Evolutionary conservation across 2,329 filamentous ascomycete species (phyloP).

Genomic region (Colletotrichum sp.): DNA sequence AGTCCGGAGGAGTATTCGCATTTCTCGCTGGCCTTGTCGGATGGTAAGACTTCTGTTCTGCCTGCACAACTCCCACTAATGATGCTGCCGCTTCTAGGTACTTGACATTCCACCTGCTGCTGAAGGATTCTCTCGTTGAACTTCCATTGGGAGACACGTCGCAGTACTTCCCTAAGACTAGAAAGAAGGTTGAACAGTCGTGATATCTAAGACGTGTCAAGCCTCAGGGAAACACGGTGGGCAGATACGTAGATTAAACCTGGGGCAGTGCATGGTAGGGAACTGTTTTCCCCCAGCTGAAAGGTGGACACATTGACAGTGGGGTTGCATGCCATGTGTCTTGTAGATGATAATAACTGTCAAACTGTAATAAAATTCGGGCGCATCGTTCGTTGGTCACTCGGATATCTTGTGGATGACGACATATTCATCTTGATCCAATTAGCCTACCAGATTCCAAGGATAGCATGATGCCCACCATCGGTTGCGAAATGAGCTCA

Average conservation of each 20-base stretch:
- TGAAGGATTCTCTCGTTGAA: constrained; percentile 28
- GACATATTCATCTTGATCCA: neutral
- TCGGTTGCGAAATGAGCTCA: neutral
- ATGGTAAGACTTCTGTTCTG: constrained; percentile 21
- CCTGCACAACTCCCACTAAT: neutral
- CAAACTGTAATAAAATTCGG: neutral
- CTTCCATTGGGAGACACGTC: constrained; percentile 29
- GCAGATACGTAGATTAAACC: neutral
- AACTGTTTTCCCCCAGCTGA: neutral
- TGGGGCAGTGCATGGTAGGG: neutral
- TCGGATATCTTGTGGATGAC: neutral
- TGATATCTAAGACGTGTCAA: neutral
- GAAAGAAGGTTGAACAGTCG: neutral
- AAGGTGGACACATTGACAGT: neutral
- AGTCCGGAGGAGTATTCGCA: constrained; percentile 27
- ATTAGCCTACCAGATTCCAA: neutral
- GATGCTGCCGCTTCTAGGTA: constrained; percentile 22
- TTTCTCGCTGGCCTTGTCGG: constrained; percentile 30
- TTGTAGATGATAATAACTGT: neutral
- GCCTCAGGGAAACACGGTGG: neutral
- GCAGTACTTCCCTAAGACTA: constrained; percentile 26
- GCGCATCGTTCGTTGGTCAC: neutral
- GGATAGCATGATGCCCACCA: neutral
- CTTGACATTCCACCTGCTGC: constrained; percentile 27
- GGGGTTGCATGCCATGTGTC: neutral